Base-by-base conservation (phyloP, 768 basidiomycete genomes). In the Pulveroboletus sp. region DNA sequence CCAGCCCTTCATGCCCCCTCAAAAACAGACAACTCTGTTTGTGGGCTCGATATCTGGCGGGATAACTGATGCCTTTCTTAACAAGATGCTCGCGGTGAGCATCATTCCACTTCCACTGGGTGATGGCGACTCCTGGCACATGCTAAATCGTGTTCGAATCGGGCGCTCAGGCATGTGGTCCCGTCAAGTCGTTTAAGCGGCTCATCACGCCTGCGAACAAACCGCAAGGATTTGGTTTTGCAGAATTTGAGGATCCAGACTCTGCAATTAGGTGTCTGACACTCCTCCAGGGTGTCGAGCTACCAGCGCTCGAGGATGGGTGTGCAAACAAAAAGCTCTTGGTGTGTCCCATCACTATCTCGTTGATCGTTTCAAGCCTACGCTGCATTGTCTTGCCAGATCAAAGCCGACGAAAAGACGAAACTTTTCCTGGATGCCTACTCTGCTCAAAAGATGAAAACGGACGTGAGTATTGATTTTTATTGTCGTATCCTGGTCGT, bases 371-470 rank as follows among this genome's bases (percentile, higher is more conserved):
- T 54, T 58, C 73, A 70, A 60, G 62, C 71, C 75, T 75, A 75
- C 72, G 65, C 72, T 69, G 56, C 61, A n/a, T 39, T 6, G 42
- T 30, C 24, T 17, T 37, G 49, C 38, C 63, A 92, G 87, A 83
- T 97, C 54, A 97, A 95, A 73, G 93, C 91, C 50, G 96, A 99
- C 67, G 93, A 96, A 71, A 96, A 96, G 72, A 96, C 93, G 0
- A 83, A 84, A 44, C 76, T 80, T 8, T 90, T 94, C 59, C 69
- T 98, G 53, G 93, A 97, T 57, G 86, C 88, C 31, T 96, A 91
- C 66, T 77, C 83, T 45, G 75, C 83, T 15, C 83, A 86, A 59
- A 80, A 88, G 56, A 89, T 90, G 76, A 69, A 79, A 50, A 89
- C 85, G 7, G 89, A 91, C 65, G 94, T 94, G 61, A 67, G 87